Evolutionary conservation across 331 rosid genomes (phyloP).

Genomic region (Erythrophleum ivorense): DNA sequence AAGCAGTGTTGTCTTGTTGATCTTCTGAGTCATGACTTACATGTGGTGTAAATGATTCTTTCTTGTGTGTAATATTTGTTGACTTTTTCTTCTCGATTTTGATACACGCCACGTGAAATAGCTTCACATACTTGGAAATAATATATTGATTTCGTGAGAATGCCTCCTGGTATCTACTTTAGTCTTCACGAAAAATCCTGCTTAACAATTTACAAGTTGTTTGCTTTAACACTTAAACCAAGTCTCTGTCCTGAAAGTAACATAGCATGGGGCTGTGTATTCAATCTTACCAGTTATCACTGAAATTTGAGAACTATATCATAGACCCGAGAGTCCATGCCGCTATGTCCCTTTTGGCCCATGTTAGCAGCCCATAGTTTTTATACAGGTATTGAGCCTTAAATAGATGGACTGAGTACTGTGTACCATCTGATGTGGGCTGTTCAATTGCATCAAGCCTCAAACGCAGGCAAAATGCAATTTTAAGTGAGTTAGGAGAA

Average conservation of each 20-base stretch:
- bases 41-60: constrained; percentile 12
- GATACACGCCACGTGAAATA: background rate
- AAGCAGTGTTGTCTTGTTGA: constrained; percentile 24
- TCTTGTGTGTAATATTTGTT: constrained; percentile 9
- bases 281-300: background rate
- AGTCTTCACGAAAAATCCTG: background rate
- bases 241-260: background rate
- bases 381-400: background rate
- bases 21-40: background rate
- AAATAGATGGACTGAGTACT: background rate
- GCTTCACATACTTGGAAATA: background rate
- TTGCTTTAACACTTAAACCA: background rate
- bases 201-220: too few relatives aligned
- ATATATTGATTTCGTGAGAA: background rate
- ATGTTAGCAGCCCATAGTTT: background rate
- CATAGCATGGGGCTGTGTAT: background rate
- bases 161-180: constrained; percentile 1
- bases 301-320: background rate
- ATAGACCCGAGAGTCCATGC: background rate
- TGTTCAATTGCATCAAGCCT: background rate
- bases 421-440: constrained; percentile 22
- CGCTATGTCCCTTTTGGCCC: background rate
- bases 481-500: background rate
- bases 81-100: background rate
- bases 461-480: background rate